phyloP scores from a whole-genome alignment of 2,329 filamentous ascomycete species.

The Dryadomyces quercivorus region DNA sequence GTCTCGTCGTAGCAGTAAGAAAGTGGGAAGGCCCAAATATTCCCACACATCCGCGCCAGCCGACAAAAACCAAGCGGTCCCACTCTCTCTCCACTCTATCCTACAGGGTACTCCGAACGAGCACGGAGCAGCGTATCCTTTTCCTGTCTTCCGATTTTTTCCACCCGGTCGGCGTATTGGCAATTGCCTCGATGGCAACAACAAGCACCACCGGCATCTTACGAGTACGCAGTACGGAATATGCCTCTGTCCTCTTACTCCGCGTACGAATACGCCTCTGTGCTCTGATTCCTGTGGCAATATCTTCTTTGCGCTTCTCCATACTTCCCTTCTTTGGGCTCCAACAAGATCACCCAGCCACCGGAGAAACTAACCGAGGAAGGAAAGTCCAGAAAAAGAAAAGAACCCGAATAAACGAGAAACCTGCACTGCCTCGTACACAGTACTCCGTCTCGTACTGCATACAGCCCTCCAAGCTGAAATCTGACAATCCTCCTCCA shows the following conservation, averaged over 20 bases:
- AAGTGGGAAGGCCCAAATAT: not conserved
- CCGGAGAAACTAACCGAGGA: not conserved
- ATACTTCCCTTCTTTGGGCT: not conserved
- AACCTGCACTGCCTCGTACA: not conserved
- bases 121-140: not conserved
- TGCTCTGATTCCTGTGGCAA: no score
- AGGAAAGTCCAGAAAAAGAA: not conserved
- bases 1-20: not conserved
- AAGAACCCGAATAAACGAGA: not conserved
- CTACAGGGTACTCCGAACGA: not conserved
- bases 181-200: no score
- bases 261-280: no score
- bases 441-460: not conserved
- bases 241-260: no score
- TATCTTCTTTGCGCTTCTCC: no score
- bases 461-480: not conserved
- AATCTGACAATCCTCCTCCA: not conserved
- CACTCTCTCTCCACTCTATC: not conserved
- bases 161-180: no score
- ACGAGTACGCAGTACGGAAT: no score
- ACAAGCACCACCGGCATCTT: no score
- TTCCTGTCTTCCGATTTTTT: no score
- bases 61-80: not conserved
- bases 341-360: not conserved
- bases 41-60: conserved; percentile 1